These are phyloP conservation scores for Ascochyta clinopodiicola DNA, from an alignment of 2,329 filamentous ascomycete species.

Conservation along the genomic window DNA sequence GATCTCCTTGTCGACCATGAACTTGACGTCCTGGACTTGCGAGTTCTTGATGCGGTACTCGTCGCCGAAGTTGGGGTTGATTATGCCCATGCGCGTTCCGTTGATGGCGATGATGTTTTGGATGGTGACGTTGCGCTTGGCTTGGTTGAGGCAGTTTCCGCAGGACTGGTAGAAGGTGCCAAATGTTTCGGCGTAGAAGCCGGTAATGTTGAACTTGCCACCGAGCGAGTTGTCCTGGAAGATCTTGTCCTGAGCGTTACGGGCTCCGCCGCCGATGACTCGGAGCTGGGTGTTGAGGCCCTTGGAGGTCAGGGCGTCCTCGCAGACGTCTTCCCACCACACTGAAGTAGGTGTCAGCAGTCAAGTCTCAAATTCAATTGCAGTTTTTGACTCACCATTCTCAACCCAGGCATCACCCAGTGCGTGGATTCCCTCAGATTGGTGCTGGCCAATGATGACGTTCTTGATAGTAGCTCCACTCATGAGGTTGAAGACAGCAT, in stretches of 20 bases:
- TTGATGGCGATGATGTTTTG: constrained; percentile 34
- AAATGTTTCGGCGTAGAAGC: constrained; percentile 35
- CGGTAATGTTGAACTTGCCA: constrained; percentile 33
- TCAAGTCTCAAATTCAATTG: too few species aligned
- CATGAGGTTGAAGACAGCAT: constrained; percentile 34
- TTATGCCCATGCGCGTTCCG: constrained; percentile 37
- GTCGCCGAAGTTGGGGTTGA: constrained; percentile 35
- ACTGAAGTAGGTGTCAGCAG: constrained; percentile 20
- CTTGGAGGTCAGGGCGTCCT: constrained; percentile 33
- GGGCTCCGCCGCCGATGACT: constrained; percentile 35
- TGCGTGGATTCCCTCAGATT: constrained; percentile 34
- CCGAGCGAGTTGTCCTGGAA: constrained; percentile 30
- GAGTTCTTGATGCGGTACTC: constrained; percentile 35
- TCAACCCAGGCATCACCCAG: constrained; percentile 38
- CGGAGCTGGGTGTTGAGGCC: constrained; percentile 36
- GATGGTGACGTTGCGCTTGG: constrained; percentile 37
- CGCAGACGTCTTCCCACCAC: constrained; percentile 38
- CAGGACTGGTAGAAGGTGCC: constrained; percentile 37
- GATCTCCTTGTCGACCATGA: constrained; percentile 36
- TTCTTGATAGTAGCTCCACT: constrained; percentile 31
- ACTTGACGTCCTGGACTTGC: constrained; percentile 26
- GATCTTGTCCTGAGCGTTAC: constrained; percentile 35
- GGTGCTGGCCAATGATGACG: constrained; percentile 36
- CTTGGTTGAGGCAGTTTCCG: constrained; percentile 36
- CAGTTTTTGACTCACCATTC: constrained; percentile 18